Evolutionary conservation across 129 eudicot species (phyloP).

Genomic region (Saussurea involucrata): DNA sequence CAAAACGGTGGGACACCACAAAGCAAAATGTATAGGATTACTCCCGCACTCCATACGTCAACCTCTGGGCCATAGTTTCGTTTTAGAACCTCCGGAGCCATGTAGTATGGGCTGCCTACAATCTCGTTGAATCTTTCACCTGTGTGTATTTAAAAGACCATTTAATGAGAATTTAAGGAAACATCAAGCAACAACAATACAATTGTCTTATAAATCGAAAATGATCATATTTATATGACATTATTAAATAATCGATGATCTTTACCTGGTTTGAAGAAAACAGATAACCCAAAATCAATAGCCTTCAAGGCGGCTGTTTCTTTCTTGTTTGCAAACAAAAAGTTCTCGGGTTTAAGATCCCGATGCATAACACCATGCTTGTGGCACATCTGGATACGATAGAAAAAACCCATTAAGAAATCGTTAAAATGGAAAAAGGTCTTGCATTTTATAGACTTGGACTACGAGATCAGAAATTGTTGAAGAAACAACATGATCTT

Average conservation of each 20-base stretch:
- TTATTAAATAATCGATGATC: not conserved
- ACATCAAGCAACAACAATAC: not conserved
- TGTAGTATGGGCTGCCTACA: constrained; percentile 91
- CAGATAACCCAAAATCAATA: constrained; percentile 89
- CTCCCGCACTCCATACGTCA: constrained; percentile 98
- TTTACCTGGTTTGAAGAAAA: constrained; percentile 89
- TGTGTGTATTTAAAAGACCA: constrained; percentile 20
- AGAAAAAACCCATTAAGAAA: not conserved
- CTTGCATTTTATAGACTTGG: not conserved
- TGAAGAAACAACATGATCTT: not conserved
- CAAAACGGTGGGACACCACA: constrained; percentile 97
- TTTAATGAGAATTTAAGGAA: not conserved
- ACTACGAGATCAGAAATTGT: not conserved
- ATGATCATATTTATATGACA: not conserved
- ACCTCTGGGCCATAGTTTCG: constrained; percentile 87
- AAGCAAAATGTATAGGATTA: constrained; percentile 78
- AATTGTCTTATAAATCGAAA: constrained; percentile 8
- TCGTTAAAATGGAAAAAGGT: not conserved
- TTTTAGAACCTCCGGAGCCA: constrained; percentile 88
- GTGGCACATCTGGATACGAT: constrained; percentile 67
- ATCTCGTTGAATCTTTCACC: constrained; percentile 84
- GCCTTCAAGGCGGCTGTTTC: constrained; percentile 82
- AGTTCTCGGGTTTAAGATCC: constrained; percentile 96
- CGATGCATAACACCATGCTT: constrained; percentile 94
- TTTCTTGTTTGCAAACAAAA: constrained; percentile 75